Evolutionary conservation across 2,329 filamentous ascomycete species (phyloP).

Genomic region (Claviceps spartinae): DNA sequence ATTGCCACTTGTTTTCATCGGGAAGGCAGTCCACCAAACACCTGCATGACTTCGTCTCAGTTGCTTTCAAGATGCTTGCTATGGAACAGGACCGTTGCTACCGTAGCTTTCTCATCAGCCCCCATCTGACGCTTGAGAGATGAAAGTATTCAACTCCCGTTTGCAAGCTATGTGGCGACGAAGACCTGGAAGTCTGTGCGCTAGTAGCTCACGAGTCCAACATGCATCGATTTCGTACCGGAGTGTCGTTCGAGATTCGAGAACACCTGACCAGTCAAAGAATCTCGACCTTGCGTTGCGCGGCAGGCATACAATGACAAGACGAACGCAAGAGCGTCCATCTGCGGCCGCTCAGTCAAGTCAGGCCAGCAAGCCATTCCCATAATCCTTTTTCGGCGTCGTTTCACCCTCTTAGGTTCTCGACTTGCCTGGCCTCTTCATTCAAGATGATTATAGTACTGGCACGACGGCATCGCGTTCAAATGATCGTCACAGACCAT

Average conservation of each 20-base stretch:
- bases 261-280: no score
- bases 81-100: no score
- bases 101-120: no score
- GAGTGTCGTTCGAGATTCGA: no score
- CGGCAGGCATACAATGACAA: not conserved
- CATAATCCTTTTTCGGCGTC: not conserved
- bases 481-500: not conserved
- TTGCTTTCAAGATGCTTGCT: no score
- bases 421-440: not conserved
- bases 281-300: no score
- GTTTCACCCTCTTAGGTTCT: not conserved
- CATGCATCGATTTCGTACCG: no score
- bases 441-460: not conserved
- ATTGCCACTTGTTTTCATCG: not conserved
- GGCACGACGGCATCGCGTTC: not conserved
- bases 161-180: no score
- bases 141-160: no score
- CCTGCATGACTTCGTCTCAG: not conserved
- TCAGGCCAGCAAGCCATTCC: not conserved
- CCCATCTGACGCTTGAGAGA: no score
- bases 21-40: not conserved
- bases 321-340: not conserved
- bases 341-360: not conserved
- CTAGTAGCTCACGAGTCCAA: no score
- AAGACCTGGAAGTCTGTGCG: no score